Evolutionary conservation across 768 basidiomycete genomes (phyloP).

Genomic region (Pulveroboletus ravenelii): DNA sequence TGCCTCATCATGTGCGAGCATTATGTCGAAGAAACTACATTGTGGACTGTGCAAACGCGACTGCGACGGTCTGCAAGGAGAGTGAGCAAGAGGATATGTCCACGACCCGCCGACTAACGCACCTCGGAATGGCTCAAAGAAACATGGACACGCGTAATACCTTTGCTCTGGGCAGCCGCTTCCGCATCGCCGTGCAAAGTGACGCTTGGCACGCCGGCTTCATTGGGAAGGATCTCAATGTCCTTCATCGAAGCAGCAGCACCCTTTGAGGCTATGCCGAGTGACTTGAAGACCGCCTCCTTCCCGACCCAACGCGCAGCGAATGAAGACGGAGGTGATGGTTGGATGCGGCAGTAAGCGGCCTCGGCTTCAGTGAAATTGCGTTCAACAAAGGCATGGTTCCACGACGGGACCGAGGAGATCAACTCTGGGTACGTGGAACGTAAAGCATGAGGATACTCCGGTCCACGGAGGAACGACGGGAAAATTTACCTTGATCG

Average conservation of each 20-base stretch:
- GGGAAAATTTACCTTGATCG: slow-evolving; percentile 64
- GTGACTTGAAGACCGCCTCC: slow-evolving; percentile 95
- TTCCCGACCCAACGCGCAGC: slow-evolving; percentile 98
- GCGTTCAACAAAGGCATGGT: slow-evolving; percentile 79
- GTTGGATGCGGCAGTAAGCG: slow-evolving; percentile 80
- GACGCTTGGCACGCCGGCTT: slow-evolving; percentile 76
- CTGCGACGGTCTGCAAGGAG: slow-evolving; percentile 62
- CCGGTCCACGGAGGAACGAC: not conserved
- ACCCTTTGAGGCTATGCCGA: slow-evolving; percentile 85
- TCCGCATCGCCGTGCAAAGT: slow-evolving; percentile 76
- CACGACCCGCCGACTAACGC: slow-evolving; percentile 27
- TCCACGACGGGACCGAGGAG: slow-evolving; percentile 84
- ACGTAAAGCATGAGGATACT: slow-evolving; percentile 2
- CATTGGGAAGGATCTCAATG: slow-evolving; percentile 86
- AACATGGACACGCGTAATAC: slow-evolving; percentile 69
- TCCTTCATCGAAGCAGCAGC: slow-evolving; percentile 95
- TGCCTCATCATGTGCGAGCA: not conserved
- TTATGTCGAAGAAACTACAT: slow-evolving; percentile 9
- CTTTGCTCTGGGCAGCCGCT: slow-evolving; percentile 63
- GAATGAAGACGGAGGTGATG: slow-evolving; percentile 84
- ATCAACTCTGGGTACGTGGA: slow-evolving; percentile 68
- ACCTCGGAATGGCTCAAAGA: slow-evolving; percentile 94
- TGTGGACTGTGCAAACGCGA: slow-evolving; percentile 81
- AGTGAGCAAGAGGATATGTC: slow-evolving; percentile 12
- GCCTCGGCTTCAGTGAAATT: slow-evolving; percentile 93